These are phyloP conservation scores for Capronia coronata DNA, from an alignment of 2,329 filamentous ascomycete genomes.

Conservation along the genomic window DNA sequence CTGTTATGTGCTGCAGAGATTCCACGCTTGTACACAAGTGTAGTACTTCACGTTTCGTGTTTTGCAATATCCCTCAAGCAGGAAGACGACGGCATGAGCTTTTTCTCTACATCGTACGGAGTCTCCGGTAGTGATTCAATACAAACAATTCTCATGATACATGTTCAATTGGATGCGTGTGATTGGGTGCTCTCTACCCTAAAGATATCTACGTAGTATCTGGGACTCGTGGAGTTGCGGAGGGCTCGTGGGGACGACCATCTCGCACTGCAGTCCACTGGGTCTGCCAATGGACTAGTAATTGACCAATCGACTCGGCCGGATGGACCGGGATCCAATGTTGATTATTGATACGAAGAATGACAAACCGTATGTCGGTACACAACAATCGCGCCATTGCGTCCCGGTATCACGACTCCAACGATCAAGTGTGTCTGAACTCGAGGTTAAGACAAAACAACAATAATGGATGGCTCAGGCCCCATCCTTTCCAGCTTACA, in stretches of 20 bases:
- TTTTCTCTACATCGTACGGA: neutral
- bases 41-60: constrained; percentile 1
- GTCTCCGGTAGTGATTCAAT: neutral
- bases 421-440: neutral
- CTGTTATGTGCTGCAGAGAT: constrained; percentile 1
- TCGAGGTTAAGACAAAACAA: neutral
- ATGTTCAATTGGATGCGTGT: neutral
- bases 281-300: no score
- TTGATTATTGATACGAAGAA: neutral
- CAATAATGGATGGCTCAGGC: constrained; percentile 3
- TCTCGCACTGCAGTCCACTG: no score
- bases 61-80: neutral
- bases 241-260: neutral
- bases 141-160: neutral
- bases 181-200: neutral
- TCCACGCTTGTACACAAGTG: constrained; percentile 8
- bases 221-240: neutral
- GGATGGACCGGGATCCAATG: neutral
- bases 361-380: neutral
- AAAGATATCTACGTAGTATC: no score
- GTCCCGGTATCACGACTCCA: constrained; percentile 9
- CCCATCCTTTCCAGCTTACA: constrained; percentile 7
- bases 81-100: neutral
- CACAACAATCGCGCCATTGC: constrained; percentile 15
- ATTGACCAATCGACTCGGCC: neutral